Percentiles rank a stretch among this genome's conserved stretches.
These are phyloP conservation scores for Castanea mollissima DNA, from an alignment of 306 rosid species.

Conservation along the genomic window DNA sequence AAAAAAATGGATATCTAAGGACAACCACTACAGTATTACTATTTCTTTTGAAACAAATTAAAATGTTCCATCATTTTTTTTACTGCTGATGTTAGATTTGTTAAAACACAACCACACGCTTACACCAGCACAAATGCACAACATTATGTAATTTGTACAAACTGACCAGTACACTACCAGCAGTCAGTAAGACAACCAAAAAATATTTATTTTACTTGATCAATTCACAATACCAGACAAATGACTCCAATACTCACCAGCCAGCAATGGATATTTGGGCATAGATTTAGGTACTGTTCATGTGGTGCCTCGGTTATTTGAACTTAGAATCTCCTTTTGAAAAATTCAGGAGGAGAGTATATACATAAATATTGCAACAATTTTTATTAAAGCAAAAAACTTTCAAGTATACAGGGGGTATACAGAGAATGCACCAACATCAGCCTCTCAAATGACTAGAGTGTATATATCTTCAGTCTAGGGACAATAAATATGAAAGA, in stretches of 20 bases:
- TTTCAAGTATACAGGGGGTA: neutral
- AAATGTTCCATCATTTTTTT: neutral
- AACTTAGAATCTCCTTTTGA: neutral
- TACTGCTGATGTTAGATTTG: neutral
- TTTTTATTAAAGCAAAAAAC: neutral
- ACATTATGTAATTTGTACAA: neutral
- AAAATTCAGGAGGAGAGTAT: neutral
- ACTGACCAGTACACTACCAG: neutral
- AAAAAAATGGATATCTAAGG: neutral
- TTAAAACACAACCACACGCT: neutral
- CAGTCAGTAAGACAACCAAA: neutral
- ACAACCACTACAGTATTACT: neutral
- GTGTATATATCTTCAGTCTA: neutral
- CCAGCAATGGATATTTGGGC: neutral
- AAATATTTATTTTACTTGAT: neutral
- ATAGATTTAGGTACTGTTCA: neutral
- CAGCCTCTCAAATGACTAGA: too few species aligned
- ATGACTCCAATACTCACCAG: neutral
- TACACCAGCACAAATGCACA: neutral
- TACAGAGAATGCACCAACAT: too few species aligned
- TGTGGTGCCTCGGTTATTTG: neutral
- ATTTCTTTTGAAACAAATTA: neutral
- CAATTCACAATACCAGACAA: neutral
- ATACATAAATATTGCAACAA: neutral
- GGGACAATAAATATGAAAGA: slow-evolving; percentile 3